Conservation (phyloP, 306 rosid species). For the Oxytropis ochrocephala region DNA sequence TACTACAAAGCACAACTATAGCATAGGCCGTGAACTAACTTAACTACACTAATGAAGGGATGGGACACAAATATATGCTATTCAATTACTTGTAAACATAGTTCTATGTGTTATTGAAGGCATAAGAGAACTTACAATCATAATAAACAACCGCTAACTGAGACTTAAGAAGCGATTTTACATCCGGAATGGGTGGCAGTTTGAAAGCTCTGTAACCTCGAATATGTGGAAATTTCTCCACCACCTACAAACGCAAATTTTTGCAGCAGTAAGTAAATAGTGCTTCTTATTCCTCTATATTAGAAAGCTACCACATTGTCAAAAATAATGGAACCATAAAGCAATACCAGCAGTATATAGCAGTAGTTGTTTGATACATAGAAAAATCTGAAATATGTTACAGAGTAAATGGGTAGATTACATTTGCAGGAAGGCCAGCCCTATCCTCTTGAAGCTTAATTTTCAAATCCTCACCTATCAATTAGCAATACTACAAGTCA, state of each 20-base stretch:
- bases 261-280: neutral
- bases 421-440: slow-evolving; percentile 58
- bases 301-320: neutral
- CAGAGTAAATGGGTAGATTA: slow-evolving; percentile 25
- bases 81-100: neutral
- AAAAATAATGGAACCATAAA: neutral
- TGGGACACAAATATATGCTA: neutral
- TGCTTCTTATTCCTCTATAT: neutral
- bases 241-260: slow-evolving; percentile 47
- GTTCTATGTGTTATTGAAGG: neutral
- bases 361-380: neutral
- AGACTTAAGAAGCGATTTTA: slow-evolving; percentile 59
- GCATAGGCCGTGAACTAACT: slow-evolving; percentile 1
- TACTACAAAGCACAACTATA: neutral
- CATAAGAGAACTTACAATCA: slow-evolving; percentile 45
- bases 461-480: slow-evolving; percentile 69
- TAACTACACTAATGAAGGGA: neutral
- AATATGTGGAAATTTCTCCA: slow-evolving; percentile 76
- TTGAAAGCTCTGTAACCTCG: slow-evolving; percentile 54
- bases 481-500: slow-evolving; percentile 20
- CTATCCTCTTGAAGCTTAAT: slow-evolving; percentile 64
- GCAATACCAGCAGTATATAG: neutral
- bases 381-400: neutral
- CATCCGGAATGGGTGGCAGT: slow-evolving; percentile 50
- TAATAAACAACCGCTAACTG: slow-evolving; percentile 61